Conservation (phyloP, 2,329 filamentous ascomycete genomes). For the Fusarium stilboides region DNA sequence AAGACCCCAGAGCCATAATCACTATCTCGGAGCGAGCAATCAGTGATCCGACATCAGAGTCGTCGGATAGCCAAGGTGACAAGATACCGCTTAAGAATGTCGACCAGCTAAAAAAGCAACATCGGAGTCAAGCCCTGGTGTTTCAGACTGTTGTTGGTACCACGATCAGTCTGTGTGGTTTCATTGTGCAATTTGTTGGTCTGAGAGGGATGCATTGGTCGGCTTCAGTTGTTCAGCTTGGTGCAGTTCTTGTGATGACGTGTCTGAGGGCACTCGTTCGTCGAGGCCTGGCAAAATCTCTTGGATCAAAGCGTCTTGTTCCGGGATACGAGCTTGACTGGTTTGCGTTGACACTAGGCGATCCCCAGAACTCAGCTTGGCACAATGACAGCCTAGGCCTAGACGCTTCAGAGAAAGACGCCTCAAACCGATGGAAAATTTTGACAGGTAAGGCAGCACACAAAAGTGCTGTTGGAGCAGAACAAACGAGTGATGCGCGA, state of each 20-base stretch:
- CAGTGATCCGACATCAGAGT: too few relatives aligned
- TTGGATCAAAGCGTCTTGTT: neutral
- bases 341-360: neutral
- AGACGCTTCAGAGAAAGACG: too few relatives aligned
- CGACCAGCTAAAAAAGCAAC: too few relatives aligned
- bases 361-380: rapidly evolving
- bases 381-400: too few relatives aligned
- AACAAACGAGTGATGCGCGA: too few relatives aligned
- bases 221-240: neutral
- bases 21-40: neutral
- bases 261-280: neutral
- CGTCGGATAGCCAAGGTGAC: too few relatives aligned
- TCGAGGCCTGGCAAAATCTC: neutral
- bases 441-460: too few relatives aligned
- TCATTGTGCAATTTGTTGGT: neutral
- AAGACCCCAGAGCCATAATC: neutral
- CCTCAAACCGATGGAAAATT: too few relatives aligned
- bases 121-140: too few relatives aligned
- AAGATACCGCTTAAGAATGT: too few relatives aligned
- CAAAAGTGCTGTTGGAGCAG: too few relatives aligned
- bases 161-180: neutral
- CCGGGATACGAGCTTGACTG: neutral
- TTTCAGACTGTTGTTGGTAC: neutral
- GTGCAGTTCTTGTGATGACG: rapidly evolving
- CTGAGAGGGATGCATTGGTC: slow-evolving; percentile 1